Conservation (phyloP, 2,329 filamentous ascomycete genomes). For the Venturia nashicola region DNA sequence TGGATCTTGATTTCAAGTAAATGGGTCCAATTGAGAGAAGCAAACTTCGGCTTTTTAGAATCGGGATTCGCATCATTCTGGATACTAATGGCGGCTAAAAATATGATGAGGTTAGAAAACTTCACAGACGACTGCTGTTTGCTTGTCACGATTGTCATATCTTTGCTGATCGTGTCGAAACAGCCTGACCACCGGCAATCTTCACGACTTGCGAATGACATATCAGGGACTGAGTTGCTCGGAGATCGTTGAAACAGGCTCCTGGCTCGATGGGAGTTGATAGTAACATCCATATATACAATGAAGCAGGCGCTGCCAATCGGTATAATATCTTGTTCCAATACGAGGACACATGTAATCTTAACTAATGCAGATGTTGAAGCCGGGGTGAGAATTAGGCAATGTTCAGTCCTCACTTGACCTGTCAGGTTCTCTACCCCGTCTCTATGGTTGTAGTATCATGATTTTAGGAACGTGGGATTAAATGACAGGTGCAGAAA, state of each 20-base stretch:
- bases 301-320: not conserved
- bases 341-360: not conserved
- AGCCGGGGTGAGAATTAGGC: not conserved
- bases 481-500: no score
- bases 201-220: not conserved
- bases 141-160: not conserved
- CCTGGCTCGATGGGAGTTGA: not conserved
- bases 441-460: no score
- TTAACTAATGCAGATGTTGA: not conserved
- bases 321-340: not conserved
- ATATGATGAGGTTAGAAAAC: not conserved
- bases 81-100: not conserved
- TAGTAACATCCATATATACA: not conserved
- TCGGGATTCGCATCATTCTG: not conserved
- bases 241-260: not conserved
- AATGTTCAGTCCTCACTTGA: not conserved
- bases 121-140: not conserved
- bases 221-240: not conserved
- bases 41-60: not conserved
- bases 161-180: not conserved
- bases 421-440: no score
- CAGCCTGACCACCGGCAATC: not conserved
- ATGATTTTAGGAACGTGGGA: no score
- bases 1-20: not conserved
- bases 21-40: not conserved